Evolutionary conservation across 176 grass and related monocot genomes (phyloP), one percentile per base, ranked within the genome.

Genomic region (Aegilops umbellulata): DNA sequence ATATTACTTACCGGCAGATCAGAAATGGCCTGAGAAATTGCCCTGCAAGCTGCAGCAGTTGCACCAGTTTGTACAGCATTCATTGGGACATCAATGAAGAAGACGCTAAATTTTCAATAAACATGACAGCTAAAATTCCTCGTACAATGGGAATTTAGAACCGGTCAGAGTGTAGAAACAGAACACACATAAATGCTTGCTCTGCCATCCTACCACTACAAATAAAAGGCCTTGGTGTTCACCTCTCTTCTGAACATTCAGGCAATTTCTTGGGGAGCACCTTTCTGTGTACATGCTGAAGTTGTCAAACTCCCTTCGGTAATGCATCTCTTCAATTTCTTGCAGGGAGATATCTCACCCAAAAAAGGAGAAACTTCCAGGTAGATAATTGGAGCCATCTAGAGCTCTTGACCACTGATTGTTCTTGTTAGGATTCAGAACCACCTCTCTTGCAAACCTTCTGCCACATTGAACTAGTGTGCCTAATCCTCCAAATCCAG

Each of bases 31-130:
- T 95, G 93, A 10, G 84, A 66, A 81, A 98, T 95, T 86, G 96
- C 93, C 90, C 90, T 94, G 90, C 93, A 98, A 72, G 96, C 90
- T 62, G 96, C 96, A 58, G 93, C 96, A 76, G 91, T 92, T 82
- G 96, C 93, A 69, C 93, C 93, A 69, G 91, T 95, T 69, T 93
- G 89, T 83, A 98, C 61, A 34, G 91, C 91, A 86, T 98, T 92
- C 96, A 98, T 92, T 13, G 96, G 92, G 70, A 95, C 93, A 79
- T 98, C 95, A 83, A 98, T 85, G 51, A 98, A 79, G 86, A 98
- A 95, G 76, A 98, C 42, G 42, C 42, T 46, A 46, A 46, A 46
- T 13, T 46, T 4, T 30, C 42, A 46, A 46, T 46, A 46, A 46
- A 46, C 11, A 46, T 14, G 11, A 13, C 3, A 46, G 3, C 10